Evolutionary conservation across 805 yeast species (phyloP).

Genomic region (Wickerhamiella spandovensis): DNA sequence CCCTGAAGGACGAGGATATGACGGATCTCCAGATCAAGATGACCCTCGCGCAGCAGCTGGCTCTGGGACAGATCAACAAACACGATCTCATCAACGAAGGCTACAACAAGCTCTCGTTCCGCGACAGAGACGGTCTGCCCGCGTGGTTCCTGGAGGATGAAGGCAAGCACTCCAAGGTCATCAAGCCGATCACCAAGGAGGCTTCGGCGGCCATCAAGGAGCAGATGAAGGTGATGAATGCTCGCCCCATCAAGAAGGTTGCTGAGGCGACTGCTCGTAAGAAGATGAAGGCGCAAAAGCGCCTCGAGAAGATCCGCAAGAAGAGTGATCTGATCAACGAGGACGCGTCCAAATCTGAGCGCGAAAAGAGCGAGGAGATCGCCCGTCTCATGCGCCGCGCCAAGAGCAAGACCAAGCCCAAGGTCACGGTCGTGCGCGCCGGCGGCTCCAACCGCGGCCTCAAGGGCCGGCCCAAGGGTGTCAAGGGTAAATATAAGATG

Average conservation of each 20-base stretch:
- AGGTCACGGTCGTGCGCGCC: conserved; percentile 82
- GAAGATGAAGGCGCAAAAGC: conserved; percentile 78
- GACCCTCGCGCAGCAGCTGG: conserved; percentile 95
- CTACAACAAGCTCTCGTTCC: conserved; percentile 78
- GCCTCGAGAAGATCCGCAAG: conserved; percentile 80
- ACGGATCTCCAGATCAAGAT: conserved; percentile 34
- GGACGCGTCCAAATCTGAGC: conserved; percentile 74
- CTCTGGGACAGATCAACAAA: conserved; percentile 73
- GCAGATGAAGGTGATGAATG: conserved; percentile 69
- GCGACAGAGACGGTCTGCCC: conserved; percentile 83
- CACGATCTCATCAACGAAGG: conserved; percentile 87
- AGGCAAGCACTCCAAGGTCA: conserved; percentile 64
- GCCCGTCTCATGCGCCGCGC: conserved; percentile 70
- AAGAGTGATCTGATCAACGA: conserved; percentile 86
- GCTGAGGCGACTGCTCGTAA: conserved; percentile 94
- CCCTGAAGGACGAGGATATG: conserved; percentile 19
- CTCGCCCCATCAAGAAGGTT: conserved; percentile 98
- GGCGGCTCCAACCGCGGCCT: conserved; percentile 72
- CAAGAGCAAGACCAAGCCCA: conserved; percentile 57
- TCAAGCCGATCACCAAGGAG: conserved; percentile 90
- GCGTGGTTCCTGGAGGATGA: conserved; percentile 98
- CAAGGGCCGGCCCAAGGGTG: conserved; percentile 92
- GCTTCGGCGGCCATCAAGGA: conserved; percentile 69
- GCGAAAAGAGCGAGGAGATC: conserved; percentile 90
- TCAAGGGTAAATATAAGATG: conserved; percentile 97